Evolutionary conservation across 768 basidiomycete species (phyloP), one percentile per base, ranked within the genome.

Genomic region (Coprinellus aureogranulatus): DNA sequence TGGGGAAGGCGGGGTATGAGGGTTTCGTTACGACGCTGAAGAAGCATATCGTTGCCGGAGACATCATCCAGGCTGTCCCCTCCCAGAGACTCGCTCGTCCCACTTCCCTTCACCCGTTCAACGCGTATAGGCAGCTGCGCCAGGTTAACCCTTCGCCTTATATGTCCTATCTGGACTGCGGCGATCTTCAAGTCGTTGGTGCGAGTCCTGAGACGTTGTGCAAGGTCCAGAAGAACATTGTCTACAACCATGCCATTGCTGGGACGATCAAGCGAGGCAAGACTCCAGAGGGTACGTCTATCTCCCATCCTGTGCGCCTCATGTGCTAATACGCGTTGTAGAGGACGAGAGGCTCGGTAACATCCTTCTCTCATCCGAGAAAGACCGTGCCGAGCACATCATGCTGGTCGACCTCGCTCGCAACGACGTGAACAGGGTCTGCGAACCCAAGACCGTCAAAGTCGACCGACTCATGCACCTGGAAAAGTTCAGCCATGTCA

Each of bases 11-110:
- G 45, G 97, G 97, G 0, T 99, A 98, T 71, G 87, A 98, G 69
- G 72, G 71, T 3, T 96, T 95, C 66, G 97, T 99, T 14, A 93
- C 94, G 45, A 85, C 81, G 55, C 77, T 99, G 55, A 98, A 98
- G 77, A 81, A 96, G 67, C 94, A 93, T 68, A 97, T 99, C 55
- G 80, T 98, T 56, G 90, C 88, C 18, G 97, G 97, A 27, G 95
- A 99, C 73, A 98, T 99, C 67, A 98, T 99, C 63, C 97, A 99
- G 72, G 97, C 97, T 2, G 97, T 99, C 6, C 97, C 97, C 8
- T 95, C 93, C 10, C 97, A 98, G 70, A 81, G 95, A 27, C 77
- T 98, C 28, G 77, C 91, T 14, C 84, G 93, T 31, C 89, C 90
- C 34, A 98, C 97, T 0, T 70, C 81, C 20, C 77, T 99, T 20